Evolutionary conservation across 2,329 filamentous ascomycete genomes (phyloP).

Genomic region (Thermochaetoides dissita): DNA sequence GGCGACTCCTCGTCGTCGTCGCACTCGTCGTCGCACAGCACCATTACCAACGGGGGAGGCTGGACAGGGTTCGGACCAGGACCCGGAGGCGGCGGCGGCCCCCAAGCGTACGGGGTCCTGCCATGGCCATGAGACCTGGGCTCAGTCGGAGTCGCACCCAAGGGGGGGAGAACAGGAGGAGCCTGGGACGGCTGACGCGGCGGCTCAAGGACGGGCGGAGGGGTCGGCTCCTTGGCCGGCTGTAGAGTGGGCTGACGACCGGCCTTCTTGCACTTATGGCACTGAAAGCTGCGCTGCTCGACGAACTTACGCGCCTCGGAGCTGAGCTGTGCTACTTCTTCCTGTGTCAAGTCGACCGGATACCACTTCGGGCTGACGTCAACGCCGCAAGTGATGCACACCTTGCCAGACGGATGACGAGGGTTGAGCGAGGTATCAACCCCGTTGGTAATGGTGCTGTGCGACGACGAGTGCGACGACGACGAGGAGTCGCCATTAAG

Average conservation of each 20-base stretch:
- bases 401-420: slow-evolving; percentile 33
- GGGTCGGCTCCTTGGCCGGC: slow-evolving; percentile 17
- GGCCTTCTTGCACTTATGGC: slow-evolving; percentile 57
- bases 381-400: slow-evolving; percentile 50
- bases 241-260: slow-evolving; percentile 31
- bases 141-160: slow-evolving; percentile 6
- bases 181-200: slow-evolving; percentile 12
- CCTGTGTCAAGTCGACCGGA: slow-evolving; percentile 41
- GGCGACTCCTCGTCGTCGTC: no score
- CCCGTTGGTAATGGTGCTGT: slow-evolving; percentile 16
- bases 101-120: slow-evolving; percentile 8
- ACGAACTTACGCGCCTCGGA: slow-evolving; percentile 46
- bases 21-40: neutral
- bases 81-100: slow-evolving; percentile 6
- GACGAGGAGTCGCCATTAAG: no score
- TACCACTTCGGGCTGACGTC: slow-evolving; percentile 67
- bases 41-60: slow-evolving; percentile 16
- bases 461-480: no score
- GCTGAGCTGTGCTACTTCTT: slow-evolving; percentile 34
- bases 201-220: slow-evolving; percentile 14
- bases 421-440: slow-evolving; percentile 15
- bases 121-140: slow-evolving; percentile 10
- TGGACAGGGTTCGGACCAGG: slow-evolving; percentile 7
- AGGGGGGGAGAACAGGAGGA: slow-evolving; percentile 9
- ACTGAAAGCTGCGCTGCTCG: slow-evolving; percentile 51